Evolutionary conservation across 2,329 filamentous ascomycete genomes (phyloP), one percentile per base, ranked within the genome.

Genomic region (Blastomyces parvus): DNA sequence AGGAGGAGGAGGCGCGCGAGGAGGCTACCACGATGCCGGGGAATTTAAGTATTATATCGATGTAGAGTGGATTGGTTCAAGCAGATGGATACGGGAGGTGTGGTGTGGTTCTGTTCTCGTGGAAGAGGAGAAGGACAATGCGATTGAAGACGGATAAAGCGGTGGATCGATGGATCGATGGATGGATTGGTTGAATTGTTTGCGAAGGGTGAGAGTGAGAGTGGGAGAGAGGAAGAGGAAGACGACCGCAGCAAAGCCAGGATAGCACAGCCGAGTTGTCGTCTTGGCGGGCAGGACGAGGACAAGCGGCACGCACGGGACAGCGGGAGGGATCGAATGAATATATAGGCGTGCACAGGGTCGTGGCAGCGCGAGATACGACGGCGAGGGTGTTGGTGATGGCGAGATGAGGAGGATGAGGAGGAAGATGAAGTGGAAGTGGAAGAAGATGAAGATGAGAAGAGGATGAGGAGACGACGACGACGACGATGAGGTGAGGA

Each of bases 241-340:
- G 13, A 14, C 38, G 59, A 3, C n/a, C 8, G 46, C 61, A 65
- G 60, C 64, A n/a, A n/a, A n/a, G n/a, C n/a, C 66, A 67, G 67
- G 64, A 66, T 9, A 69, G 70, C 67, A 68, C 67, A 71, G 67
- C 67, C 66, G 67, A 68, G 67, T 67, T 67, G 67, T 40, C 19
- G 42, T 55, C 42, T 48, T 50, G 48, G 27, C 40, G 42, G 46
- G 69, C 86, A 89, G 50, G 27, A 3, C 27, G 30, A 67, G 66
- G 55, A 57, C 53, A 66, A 65, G 59, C 63, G 64, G 63, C 60
- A 57, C 53, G 60, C 61, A 52, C 55, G 38, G 33, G 50, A 57
- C 52, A 53, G 60, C 66, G 86, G 44, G 79, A 86, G 33, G 80
- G 8, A 89, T 48, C 36, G 17, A 22, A 44, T 30, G n/a, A n/a